These are phyloP conservation scores for Candida sp. DNA, from an alignment of 1,139 yeast genomes.

Conservation along the genomic window DNA sequence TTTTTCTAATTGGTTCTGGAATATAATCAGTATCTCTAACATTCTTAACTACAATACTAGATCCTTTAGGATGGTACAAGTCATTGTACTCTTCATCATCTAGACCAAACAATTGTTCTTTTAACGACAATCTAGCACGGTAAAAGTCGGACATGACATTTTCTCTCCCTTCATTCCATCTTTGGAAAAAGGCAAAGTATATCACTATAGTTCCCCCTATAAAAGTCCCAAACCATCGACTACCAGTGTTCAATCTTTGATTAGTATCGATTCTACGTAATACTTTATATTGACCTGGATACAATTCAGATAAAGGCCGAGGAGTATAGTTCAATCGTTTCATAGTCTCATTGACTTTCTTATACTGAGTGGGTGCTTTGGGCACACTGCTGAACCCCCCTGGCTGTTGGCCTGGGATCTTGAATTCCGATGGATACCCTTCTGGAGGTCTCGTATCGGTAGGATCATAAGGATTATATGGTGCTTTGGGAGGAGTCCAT, in stretches of 20 bases:
- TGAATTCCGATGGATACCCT: constrained; percentile 82
- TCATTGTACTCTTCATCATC: constrained; percentile 63
- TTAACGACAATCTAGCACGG: constrained; percentile 52
- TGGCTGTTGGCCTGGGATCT: constrained; percentile 52
- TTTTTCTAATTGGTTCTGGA: constrained; percentile 35
- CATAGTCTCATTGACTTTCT: constrained; percentile 71
- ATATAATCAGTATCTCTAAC: constrained; percentile 43
- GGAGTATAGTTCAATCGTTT: constrained; percentile 73
- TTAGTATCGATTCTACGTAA: constrained; percentile 59
- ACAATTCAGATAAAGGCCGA: constrained; percentile 67
- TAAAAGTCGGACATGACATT: constrained; percentile 70
- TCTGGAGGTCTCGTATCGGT: constrained; percentile 73
- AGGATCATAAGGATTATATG: constrained; percentile 84
- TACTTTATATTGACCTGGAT: constrained; percentile 79
- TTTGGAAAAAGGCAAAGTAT: constrained; percentile 66
- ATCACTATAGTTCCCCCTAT: constrained; percentile 44
- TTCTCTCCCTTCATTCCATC: constrained; percentile 86
- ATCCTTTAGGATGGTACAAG: constrained; percentile 44
- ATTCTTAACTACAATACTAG: constrained; percentile 30
- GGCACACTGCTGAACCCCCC: constrained; percentile 62
- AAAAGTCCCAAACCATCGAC: constrained; percentile 47
- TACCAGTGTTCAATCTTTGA: constrained; percentile 53
- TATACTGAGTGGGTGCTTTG: constrained; percentile 64
- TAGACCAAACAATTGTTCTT: constrained; percentile 54
- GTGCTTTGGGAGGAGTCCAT: constrained; percentile 80